Evolutionary conservation across 2,329 filamentous ascomycete genomes (phyloP).

Genomic region (Monilinia fructigena): DNA sequence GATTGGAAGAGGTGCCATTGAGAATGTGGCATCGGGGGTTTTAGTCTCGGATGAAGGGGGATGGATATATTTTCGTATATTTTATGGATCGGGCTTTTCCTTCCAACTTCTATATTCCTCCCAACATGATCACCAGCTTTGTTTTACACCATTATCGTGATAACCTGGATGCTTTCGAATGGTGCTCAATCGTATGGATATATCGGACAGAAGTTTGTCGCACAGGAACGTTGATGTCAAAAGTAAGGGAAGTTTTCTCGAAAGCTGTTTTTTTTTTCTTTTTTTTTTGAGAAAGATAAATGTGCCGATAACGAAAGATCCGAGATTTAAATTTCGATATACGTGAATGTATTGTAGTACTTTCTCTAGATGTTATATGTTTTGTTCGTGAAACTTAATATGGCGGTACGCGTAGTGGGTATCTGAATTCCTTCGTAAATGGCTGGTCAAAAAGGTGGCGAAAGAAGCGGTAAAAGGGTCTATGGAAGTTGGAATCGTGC

Average conservation of each 20-base stretch:
- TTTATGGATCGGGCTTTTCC: conserved; percentile 25
- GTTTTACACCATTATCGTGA: conserved; percentile 22
- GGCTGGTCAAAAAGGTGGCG: conserved; percentile 23
- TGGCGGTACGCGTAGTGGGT: conserved; percentile 20
- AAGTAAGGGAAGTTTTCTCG: neutral
- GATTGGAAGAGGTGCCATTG: conserved; percentile 34
- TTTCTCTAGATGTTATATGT: conserved; percentile 19
- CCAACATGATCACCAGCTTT: conserved; percentile 23
- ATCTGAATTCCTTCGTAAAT: conserved; percentile 15
- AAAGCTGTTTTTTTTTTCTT: neutral
- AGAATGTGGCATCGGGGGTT: conserved; percentile 3
- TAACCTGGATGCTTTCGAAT: neutral
- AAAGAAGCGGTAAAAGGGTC: conserved; percentile 24
- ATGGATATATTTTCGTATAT: conserved; percentile 9
- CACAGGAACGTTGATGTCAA: conserved; percentile 15
- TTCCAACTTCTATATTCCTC: conserved; percentile 24
- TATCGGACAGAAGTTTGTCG: neutral
- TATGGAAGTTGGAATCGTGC: conserved; percentile 2
- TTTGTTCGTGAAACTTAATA: conserved; percentile 15
- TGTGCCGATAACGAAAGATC: conserved; percentile 4
- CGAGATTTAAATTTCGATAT: conserved; percentile 7
- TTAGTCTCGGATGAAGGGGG: conserved; percentile 8
- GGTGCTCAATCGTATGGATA: neutral
- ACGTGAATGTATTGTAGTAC: neutral
- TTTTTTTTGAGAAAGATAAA: no score